Evolutionary conservation across 2,329 filamentous ascomycete species (phyloP), one percentile per base, ranked within the genome.

Genomic region (Trichothecium roseum): DNA sequence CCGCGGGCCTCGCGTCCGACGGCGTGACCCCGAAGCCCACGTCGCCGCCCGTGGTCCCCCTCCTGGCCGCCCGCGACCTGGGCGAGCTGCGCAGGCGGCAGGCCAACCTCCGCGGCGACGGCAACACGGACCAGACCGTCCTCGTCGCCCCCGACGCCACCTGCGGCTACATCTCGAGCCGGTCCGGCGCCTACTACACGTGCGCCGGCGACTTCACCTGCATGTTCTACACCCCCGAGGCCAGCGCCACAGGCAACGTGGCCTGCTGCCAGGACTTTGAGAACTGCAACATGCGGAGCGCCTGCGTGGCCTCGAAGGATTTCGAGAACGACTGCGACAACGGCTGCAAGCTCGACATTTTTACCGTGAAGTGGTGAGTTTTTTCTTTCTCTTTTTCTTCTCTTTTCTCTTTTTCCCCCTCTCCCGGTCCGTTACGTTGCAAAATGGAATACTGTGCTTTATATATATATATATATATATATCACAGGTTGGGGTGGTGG

Each of bases 81-180:
- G 47, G 50, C n/a, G 54, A 57, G 14, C 45, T 61, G 10, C 48
- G 42, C n/a, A 45, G 42, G 38, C 40, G 43, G 34, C 51, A 22
- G 55, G 45, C 45, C 54, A 51, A 38, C 48, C 51, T 32, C 36
- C 40, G 42, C 18, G 14, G 16, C 43, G 15, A 48, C 42, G 14
- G 34, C 41, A n/a, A 49, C 40, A n/a, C 39, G 14, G 35, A 30
- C 20, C 20, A 24, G 14, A 63, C 55, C 0, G 55, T 64, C 18
- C 53, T 68, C n/a, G 46, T 65, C 36, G 68, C 59, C 9, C 62
- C 64, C 2, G 66, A 70, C 45, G 66, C 67, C 40, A 69, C 63
- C 0, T 72, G 69, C 39, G 69, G 68, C 42, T 72, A 57, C 45
- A 49, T 72, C 28, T 56, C 54, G 20, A 68, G 60, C 22, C 53